These are phyloP conservation scores for Oidiodendron maius DNA, from an alignment of 495 filamentous ascomycete genomes.

Conservation along the genomic window DNA sequence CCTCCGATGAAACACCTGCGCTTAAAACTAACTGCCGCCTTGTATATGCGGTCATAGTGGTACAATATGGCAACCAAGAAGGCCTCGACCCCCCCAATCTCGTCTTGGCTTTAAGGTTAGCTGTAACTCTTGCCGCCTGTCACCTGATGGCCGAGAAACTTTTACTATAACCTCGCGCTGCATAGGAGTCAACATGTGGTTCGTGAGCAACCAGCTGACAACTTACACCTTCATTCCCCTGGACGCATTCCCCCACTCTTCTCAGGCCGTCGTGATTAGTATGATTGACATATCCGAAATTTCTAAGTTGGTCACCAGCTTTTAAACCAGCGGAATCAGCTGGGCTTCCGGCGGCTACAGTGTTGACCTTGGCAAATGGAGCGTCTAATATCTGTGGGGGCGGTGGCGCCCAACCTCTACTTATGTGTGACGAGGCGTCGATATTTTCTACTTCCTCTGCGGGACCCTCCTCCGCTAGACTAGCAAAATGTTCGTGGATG, in stretches of 20 bases:
- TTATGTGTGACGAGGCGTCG: slow-evolving; percentile 17
- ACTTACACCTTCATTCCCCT: slow-evolving; percentile 86
- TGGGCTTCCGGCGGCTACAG: slow-evolving; percentile 70
- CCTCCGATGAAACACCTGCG: slow-evolving; percentile 14
- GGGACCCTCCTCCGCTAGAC: slow-evolving; percentile 15
- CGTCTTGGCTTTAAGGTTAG: slow-evolving; percentile 66
- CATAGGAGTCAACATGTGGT: not conserved
- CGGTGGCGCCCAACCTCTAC: slow-evolving; percentile 6
- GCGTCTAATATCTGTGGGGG: slow-evolving; percentile 38
- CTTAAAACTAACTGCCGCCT: no score
- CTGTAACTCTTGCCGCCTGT: slow-evolving; percentile 50
- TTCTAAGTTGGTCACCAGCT: slow-evolving; percentile 73
- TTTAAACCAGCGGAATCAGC: slow-evolving; percentile 79
- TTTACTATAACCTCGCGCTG: slow-evolving; percentile 66
- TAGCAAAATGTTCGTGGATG: slow-evolving; percentile 73
- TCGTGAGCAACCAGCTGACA: not conserved
- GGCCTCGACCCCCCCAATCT: slow-evolving; percentile 83
- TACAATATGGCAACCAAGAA: slow-evolving; percentile 84
- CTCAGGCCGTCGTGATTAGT: slow-evolving; percentile 79
- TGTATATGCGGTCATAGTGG: slow-evolving; percentile 50
- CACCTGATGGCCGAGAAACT: slow-evolving; percentile 44
- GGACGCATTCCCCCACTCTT: slow-evolving; percentile 78
- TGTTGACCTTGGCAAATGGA: slow-evolving; percentile 89
- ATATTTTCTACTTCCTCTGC: slow-evolving; percentile 4
- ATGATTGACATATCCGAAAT: slow-evolving; percentile 76